Evolutionary conservation across 2,329 filamentous ascomycete species (phyloP).

Genomic region (Calonectria hongkongensis): DNA sequence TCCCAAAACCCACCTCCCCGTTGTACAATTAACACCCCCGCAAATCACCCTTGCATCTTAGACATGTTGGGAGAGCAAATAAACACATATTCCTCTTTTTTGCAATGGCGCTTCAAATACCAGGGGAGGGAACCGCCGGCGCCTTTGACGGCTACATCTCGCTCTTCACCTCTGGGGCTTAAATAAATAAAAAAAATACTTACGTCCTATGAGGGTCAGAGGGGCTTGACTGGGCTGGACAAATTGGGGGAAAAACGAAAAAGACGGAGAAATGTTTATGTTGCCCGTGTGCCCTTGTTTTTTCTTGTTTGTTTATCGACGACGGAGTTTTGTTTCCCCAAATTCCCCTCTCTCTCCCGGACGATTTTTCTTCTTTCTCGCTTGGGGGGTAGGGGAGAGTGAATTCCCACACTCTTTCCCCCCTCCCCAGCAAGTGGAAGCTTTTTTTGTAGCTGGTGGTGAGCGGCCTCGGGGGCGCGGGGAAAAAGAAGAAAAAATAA

Average conservation of each 20-base stretch:
- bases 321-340: constrained; percentile 26
- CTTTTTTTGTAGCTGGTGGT: constrained; percentile 27
- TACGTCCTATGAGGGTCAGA: no score
- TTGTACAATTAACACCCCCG: constrained; percentile 55
- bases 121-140: constrained; percentile 35
- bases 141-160: constrained; percentile 10
- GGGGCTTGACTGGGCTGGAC: background rate
- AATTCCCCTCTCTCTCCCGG: constrained; percentile 31
- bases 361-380: constrained; percentile 12
- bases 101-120: constrained; percentile 32
- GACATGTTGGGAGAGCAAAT: constrained; percentile 43
- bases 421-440: constrained; percentile 1
- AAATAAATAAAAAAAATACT: background rate
- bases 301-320: constrained; percentile 26
- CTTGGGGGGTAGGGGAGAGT: background rate
- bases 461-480: constrained; percentile 19
- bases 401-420: background rate
- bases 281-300: constrained; percentile 13
- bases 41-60: constrained; percentile 43
- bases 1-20: constrained; percentile 41
- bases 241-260: constrained; percentile 4
- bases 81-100: constrained; percentile 25
- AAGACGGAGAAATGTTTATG: constrained; percentile 25
- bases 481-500: constrained; percentile 13
- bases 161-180: background rate